Conservation (phyloP, 139 green algal genomes). For the Coelastrella sp. region DNA sequence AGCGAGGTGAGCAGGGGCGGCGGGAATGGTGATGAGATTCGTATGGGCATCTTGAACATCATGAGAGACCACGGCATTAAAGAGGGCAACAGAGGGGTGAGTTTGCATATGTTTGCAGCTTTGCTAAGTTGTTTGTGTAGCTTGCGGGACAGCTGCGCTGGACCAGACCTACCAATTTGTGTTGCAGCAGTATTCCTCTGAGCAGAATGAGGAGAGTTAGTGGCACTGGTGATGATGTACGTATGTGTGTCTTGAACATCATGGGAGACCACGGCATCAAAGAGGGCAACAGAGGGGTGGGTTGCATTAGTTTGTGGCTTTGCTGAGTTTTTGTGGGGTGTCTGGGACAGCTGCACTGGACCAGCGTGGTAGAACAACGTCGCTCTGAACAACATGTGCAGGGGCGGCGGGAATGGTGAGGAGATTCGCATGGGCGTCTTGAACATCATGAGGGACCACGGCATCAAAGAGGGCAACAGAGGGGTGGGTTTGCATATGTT, state of each 20-base stretch:
- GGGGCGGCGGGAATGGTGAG: constrained; percentile 92
- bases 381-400: constrained; percentile 77
- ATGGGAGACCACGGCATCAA: constrained; percentile 92
- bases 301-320: too few relatives aligned
- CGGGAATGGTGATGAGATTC: not conserved
- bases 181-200: constrained; percentile 80
- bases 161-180: too few relatives aligned
- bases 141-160: too few relatives aligned
- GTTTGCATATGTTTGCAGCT: not conserved
- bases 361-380: not conserved
- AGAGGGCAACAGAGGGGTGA: not conserved
- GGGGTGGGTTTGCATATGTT: too few relatives aligned
- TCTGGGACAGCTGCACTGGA: too few relatives aligned
- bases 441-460: constrained; percentile 93
- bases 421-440: constrained; percentile 94
- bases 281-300: constrained; percentile 84
- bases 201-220: constrained; percentile 86
- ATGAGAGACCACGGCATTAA: not conserved
- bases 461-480: constrained; percentile 89
- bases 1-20: not conserved
- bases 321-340: too few relatives aligned
- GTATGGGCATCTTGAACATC: not conserved
- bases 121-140: too few relatives aligned
- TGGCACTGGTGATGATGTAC: constrained; percentile 92
- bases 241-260: constrained; percentile 95